A percentile compares a stretch with the other conserved stretches of the same genome.
phyloP scores from a whole-genome alignment of 805 yeast genomes.

The Ogataea chonburiensis region DNA sequence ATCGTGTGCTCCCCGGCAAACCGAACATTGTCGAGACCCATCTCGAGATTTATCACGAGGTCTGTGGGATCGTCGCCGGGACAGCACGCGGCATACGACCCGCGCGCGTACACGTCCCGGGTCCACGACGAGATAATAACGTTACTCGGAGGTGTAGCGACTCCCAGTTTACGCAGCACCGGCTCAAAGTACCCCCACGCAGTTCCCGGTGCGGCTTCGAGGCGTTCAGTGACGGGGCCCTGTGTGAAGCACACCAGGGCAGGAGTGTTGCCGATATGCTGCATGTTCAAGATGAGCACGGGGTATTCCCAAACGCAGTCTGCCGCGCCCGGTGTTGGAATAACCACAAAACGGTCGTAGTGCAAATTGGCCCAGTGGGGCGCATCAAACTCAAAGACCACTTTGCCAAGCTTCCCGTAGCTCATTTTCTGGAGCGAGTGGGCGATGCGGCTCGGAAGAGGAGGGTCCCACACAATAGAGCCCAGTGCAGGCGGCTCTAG shows the following conservation, averaged over 20 bases:
- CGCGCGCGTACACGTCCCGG: conserved; percentile 70
- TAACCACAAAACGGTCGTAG: conserved; percentile 47
- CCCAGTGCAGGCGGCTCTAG: conserved; percentile 38
- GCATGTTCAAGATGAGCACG: conserved; percentile 56
- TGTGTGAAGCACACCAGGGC: conserved; percentile 67
- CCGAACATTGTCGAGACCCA: conserved; percentile 58
- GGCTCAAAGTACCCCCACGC: conserved; percentile 65
- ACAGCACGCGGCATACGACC: conserved; percentile 74
- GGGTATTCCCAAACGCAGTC: conserved; percentile 55
- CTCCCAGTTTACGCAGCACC: conserved; percentile 33
- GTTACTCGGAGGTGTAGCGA: conserved; percentile 35
- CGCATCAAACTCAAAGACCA: conserved; percentile 62
- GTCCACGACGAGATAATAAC: conserved; percentile 72
- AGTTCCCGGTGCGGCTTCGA: conserved; percentile 47
- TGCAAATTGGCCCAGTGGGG: conserved; percentile 57
- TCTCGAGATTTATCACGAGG: conserved; percentile 56
- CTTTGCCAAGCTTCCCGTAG: conserved; percentile 72
- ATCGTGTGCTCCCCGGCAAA: conserved; percentile 93
- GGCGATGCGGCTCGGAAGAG: conserved; percentile 45
- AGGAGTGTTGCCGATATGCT: conserved; percentile 48
- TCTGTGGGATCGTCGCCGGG: conserved; percentile 71
- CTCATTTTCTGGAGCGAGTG: conserved; percentile 48
- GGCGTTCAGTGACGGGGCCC: conserved; percentile 64
- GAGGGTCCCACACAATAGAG: conserved; percentile 55
- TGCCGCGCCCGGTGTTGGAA: conserved; percentile 32